Conservation (phyloP, 768 basidiomycete genomes). For the Sistotremastrum suecicum region DNA sequence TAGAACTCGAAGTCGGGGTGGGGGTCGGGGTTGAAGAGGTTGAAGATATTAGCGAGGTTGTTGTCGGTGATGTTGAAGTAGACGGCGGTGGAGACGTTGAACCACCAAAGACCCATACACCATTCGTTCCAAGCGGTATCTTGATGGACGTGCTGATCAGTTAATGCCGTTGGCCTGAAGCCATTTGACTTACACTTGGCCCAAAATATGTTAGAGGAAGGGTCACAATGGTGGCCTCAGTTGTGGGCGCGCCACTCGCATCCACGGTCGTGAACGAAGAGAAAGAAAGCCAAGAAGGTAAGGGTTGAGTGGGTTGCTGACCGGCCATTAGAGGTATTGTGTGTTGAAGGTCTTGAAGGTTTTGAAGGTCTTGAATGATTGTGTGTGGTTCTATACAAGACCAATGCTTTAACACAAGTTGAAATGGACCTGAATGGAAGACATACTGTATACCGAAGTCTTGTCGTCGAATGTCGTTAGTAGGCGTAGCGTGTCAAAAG, state of each 20-base stretch:
- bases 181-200: slow-evolving; percentile 47
- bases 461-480: too few species aligned
- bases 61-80: slow-evolving; percentile 9
- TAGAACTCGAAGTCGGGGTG: slow-evolving; percentile 9
- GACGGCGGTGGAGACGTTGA: slow-evolving; percentile 44
- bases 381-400: too few species aligned
- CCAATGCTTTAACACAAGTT: too few species aligned
- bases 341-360: too few species aligned
- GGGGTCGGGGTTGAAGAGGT: slow-evolving; percentile 12
- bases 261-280: slow-evolving; percentile 31
- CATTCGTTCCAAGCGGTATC: slow-evolving; percentile 58
- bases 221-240: slow-evolving; percentile 40
- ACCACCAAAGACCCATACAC: slow-evolving; percentile 62
- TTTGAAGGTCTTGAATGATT: too few species aligned
- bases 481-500: too few species aligned
- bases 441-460: too few species aligned
- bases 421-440: too few species aligned
- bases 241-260: slow-evolving; percentile 37
- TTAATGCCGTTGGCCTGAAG: not conserved
- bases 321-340: too few species aligned
- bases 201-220: slow-evolving; percentile 73
- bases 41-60: slow-evolving; percentile 8
- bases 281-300: slow-evolving; percentile 62
- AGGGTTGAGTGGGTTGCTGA: slow-evolving; percentile 37
- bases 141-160: slow-evolving; percentile 14